These are phyloP conservation scores for Yarrowia sp. DNA, from an alignment of 805 yeast genomes.

Conservation along the genomic window DNA sequence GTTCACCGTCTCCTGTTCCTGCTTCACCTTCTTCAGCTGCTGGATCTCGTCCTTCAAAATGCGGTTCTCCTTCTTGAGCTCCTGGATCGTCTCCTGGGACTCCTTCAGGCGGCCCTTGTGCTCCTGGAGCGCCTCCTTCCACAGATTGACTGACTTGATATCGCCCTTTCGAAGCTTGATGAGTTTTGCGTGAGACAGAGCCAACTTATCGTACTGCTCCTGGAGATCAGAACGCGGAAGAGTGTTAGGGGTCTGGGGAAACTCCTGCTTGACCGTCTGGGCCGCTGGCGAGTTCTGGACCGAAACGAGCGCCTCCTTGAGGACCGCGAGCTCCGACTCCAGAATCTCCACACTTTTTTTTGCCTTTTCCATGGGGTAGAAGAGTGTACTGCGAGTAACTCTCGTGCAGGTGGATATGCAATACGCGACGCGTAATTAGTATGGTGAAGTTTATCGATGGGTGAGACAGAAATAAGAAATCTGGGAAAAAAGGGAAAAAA, in stretches of 20 bases:
- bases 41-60: background rate
- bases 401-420: conserved; percentile 13
- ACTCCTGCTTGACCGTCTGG: conserved; percentile 13
- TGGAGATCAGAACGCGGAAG: conserved; percentile 11
- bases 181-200: conserved; percentile 22
- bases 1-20: background rate
- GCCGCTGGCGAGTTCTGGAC: conserved; percentile 1
- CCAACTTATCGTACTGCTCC: conserved; percentile 23
- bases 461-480: background rate
- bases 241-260: conserved; percentile 16
- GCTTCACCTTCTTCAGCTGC: conserved; percentile 1
- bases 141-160: conserved; percentile 29
- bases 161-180: conserved; percentile 31
- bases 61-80: conserved; percentile 9
- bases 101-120: conserved; percentile 18
- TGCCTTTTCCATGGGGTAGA: conserved; percentile 23
- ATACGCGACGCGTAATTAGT: conserved; percentile 8
- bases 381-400: background rate
- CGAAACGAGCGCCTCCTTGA: conserved; percentile 6
- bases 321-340: conserved; percentile 9
- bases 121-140: conserved; percentile 22
- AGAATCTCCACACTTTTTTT: conserved; percentile 6
- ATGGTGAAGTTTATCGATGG: background rate
- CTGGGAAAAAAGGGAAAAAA: background rate
- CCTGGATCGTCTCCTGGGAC: background rate